Evolutionary conservation across 1,139 yeast species (phyloP).

Genomic region (Schizosaccharomyces versatilis): DNA sequence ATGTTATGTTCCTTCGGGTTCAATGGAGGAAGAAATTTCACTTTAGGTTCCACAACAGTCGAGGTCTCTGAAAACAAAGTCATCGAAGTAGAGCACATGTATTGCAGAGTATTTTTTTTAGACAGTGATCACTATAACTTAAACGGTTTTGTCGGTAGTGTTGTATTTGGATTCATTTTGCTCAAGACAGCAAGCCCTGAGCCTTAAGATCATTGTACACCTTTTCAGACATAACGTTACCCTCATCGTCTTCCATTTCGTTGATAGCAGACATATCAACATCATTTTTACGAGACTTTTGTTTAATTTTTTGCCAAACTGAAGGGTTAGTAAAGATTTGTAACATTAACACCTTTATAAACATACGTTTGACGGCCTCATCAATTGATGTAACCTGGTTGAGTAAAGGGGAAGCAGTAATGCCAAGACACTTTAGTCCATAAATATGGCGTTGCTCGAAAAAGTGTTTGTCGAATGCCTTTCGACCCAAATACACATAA

Average conservation of each 20-base stretch:
- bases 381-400: constrained; percentile 42
- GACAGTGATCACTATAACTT: too few relatives aligned
- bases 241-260: constrained; percentile 79
- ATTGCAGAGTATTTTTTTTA: too few relatives aligned
- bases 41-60: too few relatives aligned
- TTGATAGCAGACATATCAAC: constrained; percentile 18
- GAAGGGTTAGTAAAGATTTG: constrained; percentile 11
- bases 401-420: constrained; percentile 30
- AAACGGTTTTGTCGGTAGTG: too few relatives aligned
- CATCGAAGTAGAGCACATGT: too few relatives aligned
- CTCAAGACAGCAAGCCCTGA: constrained; percentile 42
- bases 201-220: constrained; percentile 66
- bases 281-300: constrained; percentile 23
- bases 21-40: too few relatives aligned
- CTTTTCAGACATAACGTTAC: constrained; percentile 70
- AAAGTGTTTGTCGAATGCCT: constrained; percentile 54
- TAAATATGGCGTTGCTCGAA: constrained; percentile 42
- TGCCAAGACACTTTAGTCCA: constrained; percentile 58
- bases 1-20: too few relatives aligned
- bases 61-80: too few relatives aligned
- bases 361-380: constrained; percentile 32
- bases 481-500: constrained; percentile 48
- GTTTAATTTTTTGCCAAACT: constrained; percentile 31
- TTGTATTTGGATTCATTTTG: too few relatives aligned
- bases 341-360: not conserved